A percentile compares a stretch with the other conserved stretches of the same genome.
Evolutionary conservation across 1,284 basidiomycete species (phyloP).

Genomic region (Coniophora puteana): DNA sequence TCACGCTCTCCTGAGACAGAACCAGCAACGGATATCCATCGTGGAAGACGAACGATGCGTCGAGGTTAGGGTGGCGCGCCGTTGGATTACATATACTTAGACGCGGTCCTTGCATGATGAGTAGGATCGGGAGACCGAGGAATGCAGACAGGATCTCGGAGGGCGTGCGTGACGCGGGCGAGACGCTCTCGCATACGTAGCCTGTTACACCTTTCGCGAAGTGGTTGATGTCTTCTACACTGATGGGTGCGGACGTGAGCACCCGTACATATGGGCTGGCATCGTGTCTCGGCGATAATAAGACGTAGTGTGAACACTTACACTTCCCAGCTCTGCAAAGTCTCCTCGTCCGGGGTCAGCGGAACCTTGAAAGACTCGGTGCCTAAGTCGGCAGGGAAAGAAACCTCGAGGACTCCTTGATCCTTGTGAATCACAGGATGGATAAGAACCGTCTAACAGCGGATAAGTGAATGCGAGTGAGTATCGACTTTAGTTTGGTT

Average conservation of each 20-base stretch:
- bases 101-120: conserved; percentile 63
- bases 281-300: neutral
- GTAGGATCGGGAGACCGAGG: conserved; percentile 53
- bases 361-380: conserved; percentile 56
- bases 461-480: too few relatives aligned
- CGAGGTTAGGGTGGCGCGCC: conserved; percentile 48
- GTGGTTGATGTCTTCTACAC: conserved; percentile 38
- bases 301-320: conserved; percentile 26
- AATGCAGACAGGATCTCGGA: conserved; percentile 56
- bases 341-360: conserved; percentile 46
- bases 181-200: conserved; percentile 50
- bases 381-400: conserved; percentile 55
- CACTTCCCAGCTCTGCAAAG: conserved; percentile 52
- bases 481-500: too few relatives aligned
- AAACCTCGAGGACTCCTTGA: conserved; percentile 47
- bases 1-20: conserved; percentile 61
- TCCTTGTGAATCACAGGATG: conserved; percentile 51
- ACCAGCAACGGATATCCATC: conserved; percentile 70
- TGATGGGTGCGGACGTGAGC: conserved; percentile 44
- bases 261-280: conserved; percentile 31
- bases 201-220: conserved; percentile 54
- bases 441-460: conserved; percentile 72
- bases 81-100: conserved; percentile 51
- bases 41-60: conserved; percentile 57
- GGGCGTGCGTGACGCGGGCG: conserved; percentile 33